Conservation (phyloP, 176 grass and related monocot species). For the Oryza nivara region DNA sequence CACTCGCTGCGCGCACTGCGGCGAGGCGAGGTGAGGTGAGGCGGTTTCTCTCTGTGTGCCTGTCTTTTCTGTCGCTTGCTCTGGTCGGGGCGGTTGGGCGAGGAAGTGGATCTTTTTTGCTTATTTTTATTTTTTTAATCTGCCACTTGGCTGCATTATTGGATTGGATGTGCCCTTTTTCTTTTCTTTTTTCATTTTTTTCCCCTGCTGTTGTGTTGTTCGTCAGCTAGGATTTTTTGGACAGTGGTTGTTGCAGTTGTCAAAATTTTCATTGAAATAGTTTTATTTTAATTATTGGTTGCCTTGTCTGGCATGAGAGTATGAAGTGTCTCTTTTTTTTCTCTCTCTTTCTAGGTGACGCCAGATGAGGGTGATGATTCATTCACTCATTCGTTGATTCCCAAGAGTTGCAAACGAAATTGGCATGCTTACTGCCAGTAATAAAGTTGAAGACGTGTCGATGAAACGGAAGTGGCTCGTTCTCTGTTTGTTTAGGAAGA, state of each 20-base stretch:
- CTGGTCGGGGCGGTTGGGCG: too few species aligned
- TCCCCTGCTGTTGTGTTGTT: not conserved
- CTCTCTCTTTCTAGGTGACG: not conserved
- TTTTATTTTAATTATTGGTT: not conserved
- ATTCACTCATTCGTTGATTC: not conserved
- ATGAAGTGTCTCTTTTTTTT: not conserved
- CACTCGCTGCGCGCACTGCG: not conserved
- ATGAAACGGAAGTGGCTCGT: not conserved
- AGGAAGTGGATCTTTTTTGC: not conserved
- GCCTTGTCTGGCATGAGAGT: not conserved
- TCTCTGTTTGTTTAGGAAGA: not conserved
- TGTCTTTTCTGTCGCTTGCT: not conserved
- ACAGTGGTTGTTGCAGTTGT: too few species aligned
- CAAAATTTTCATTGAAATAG: not conserved
- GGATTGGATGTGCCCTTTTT: not conserved
- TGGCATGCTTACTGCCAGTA: not conserved
- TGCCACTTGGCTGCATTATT: constrained; percentile 25
- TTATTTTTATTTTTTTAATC: not conserved
- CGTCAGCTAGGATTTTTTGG: too few species aligned
- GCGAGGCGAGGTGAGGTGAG: not conserved
- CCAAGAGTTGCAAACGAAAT: not conserved
- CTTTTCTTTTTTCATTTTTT: not conserved
- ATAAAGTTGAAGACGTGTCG: not conserved
- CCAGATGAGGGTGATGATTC: not conserved
- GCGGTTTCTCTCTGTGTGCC: not conserved